These are phyloP conservation scores for Gnaphalium uliginosum DNA, from an alignment of 129 eudicot species.

Conservation along the genomic window DNA sequence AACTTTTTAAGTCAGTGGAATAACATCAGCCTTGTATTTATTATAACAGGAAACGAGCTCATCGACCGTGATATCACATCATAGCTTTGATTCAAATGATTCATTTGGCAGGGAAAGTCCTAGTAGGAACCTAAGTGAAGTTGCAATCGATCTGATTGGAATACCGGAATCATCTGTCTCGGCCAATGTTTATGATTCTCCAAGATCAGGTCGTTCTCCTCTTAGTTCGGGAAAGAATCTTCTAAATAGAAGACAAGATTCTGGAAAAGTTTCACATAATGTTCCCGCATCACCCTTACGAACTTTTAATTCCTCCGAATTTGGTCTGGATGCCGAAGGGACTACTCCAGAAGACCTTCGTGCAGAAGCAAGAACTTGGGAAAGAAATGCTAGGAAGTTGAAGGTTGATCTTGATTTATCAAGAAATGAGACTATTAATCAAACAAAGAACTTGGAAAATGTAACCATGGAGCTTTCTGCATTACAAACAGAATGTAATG, in stretches of 20 bases:
- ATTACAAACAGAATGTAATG: slow-evolving; percentile 50
- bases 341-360: slow-evolving; percentile 53
- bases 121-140: slow-evolving; percentile 42
- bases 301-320: slow-evolving; percentile 42
- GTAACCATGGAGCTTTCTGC: slow-evolving; percentile 63
- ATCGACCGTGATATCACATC: slow-evolving; percentile 54
- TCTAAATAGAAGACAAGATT: slow-evolving; percentile 40
- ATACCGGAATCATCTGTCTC: slow-evolving; percentile 52
- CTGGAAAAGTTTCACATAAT: slow-evolving; percentile 35
- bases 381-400: slow-evolving; percentile 66
- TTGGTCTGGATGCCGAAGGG: slow-evolving; percentile 40
- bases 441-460: slow-evolving; percentile 39
- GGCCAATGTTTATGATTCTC: slow-evolving; percentile 38
- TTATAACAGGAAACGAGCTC: slow-evolving; percentile 63
- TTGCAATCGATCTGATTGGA: slow-evolving; percentile 34
- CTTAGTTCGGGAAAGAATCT: slow-evolving; percentile 41
- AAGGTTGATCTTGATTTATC: slow-evolving; percentile 52
- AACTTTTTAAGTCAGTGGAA: background rate
- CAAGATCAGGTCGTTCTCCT: slow-evolving; percentile 41
- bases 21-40: slow-evolving; percentile 12
- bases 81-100: slow-evolving; percentile 65
- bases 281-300: slow-evolving; percentile 47
- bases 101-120: slow-evolving; percentile 60
- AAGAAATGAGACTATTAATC: slow-evolving; percentile 58
- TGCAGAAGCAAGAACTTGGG: slow-evolving; percentile 81